Percentiles rank a stretch among this genome's conserved stretches.
Conservation (phyloP, 2,329 filamentous ascomycete genomes). For the Neonectria faginata region DNA sequence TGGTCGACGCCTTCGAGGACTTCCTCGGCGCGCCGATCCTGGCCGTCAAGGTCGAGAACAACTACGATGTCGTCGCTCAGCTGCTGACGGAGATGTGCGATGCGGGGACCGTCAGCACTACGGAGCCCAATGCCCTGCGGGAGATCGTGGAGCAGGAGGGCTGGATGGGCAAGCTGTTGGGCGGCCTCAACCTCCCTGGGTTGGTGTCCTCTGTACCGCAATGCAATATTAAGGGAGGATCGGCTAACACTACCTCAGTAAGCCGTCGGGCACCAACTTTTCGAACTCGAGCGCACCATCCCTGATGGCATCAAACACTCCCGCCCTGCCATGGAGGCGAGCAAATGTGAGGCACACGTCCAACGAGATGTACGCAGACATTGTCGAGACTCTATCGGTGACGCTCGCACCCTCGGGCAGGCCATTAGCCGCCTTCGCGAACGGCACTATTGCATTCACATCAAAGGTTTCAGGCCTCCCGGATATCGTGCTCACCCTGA, state of each 20-base stretch:
- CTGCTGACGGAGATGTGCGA: conserved; percentile 97
- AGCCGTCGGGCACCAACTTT: conserved; percentile 54
- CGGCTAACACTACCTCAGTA: conserved; percentile 49
- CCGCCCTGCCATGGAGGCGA: conserved; percentile 84
- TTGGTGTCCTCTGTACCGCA: conserved; percentile 49
- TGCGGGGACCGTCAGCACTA: conserved; percentile 87
- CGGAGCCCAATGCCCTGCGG: conserved; percentile 90
- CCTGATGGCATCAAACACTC: conserved; percentile 59
- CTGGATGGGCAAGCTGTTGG: conserved; percentile 87
- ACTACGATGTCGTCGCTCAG: conserved; percentile 94
- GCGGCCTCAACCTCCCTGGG: conserved; percentile 87
- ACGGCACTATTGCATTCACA: conserved; percentile 94
- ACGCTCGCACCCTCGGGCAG: conserved; percentile 91
- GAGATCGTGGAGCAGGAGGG: conserved; percentile 94
- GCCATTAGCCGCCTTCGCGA: conserved; percentile 85
- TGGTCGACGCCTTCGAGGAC: conserved; percentile 93
- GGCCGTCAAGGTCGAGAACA: conserved; percentile 85
- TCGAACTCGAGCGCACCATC: conserved; percentile 55
- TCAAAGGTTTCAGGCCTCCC: conserved; percentile 95
- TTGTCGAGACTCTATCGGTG: conserved; percentile 89
- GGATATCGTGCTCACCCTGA: conserved; percentile 85
- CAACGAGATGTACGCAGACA: conserved; percentile 96
- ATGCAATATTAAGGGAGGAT: not conserved
- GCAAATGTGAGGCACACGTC: conserved; percentile 95
- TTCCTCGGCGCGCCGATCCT: conserved; percentile 91